Percentiles rank a stretch among this genome's conserved stretches.
These are phyloP conservation scores for Pugionium cornutum DNA, from an alignment of 345 rosid genomes.

Conservation along the genomic window DNA sequence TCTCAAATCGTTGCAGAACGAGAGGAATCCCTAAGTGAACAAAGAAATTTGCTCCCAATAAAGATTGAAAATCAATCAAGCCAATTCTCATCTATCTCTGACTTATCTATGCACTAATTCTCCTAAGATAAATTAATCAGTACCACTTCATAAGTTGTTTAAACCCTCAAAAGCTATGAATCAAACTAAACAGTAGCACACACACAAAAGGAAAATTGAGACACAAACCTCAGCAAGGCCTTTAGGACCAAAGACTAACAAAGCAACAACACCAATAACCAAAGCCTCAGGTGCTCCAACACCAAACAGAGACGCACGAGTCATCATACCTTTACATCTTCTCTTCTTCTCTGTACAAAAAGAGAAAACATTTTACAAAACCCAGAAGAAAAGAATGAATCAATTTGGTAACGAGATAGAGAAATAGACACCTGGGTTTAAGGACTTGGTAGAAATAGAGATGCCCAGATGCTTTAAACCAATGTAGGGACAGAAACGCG, in stretches of 20 bases:
- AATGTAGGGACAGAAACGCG: conserved; percentile 57
- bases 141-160: not conserved
- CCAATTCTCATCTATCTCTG: not conserved
- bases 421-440: conserved; percentile 49
- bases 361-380: not conserved
- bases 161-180: not conserved
- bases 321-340: conserved; percentile 47
- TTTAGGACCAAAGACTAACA: conserved; percentile 98
- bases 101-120: conserved; percentile 3
- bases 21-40: not conserved
- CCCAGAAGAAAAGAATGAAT: not conserved
- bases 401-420: conserved; percentile 1
- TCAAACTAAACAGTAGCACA: not conserved
- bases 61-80: not conserved
- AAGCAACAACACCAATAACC: conserved; percentile 97
- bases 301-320: conserved; percentile 82
- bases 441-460: conserved; percentile 51
- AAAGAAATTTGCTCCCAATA: not conserved
- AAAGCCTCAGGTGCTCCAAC: conserved; percentile 99
- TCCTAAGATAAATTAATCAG: not conserved
- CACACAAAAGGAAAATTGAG: not conserved
- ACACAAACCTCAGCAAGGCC: conserved; percentile 92
- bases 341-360: conserved; percentile 56
- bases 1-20: not conserved
- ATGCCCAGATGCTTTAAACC: conserved; percentile 75